These are phyloP conservation scores for Trichoderma breve DNA, from an alignment of 2,329 filamentous ascomycete genomes.

Conservation along the genomic window DNA sequence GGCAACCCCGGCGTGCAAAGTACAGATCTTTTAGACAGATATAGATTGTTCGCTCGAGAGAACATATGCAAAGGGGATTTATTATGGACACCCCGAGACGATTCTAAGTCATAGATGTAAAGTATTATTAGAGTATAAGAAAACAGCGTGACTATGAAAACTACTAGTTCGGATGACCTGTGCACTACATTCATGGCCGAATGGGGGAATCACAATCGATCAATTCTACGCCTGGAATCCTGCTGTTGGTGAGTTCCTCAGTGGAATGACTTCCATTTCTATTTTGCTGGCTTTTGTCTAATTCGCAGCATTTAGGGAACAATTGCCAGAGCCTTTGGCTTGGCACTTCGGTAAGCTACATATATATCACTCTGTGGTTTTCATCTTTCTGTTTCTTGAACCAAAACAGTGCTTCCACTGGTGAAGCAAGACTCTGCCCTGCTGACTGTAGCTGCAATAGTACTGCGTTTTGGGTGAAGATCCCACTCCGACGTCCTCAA, in stretches of 20 bases:
- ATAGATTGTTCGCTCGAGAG: no score
- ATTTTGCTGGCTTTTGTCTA: not conserved
- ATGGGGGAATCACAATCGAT: not conserved
- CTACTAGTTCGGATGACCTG: not conserved
- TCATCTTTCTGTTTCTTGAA: no score
- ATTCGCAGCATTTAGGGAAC: not conserved
- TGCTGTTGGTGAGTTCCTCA: not conserved
- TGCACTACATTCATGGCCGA: not conserved
- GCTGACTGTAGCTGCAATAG: not conserved
- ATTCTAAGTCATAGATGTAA: no score
- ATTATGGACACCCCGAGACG: no score
- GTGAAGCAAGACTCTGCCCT: not conserved
- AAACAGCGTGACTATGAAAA: no score
- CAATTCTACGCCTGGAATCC: not conserved
- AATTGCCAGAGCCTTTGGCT: not conserved
- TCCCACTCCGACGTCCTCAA: not conserved
- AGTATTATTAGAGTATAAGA: no score
- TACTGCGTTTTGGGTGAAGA: not conserved
- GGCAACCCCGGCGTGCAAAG: no score
- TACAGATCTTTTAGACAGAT: no score
- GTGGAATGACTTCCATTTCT: not conserved
- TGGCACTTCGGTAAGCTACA: not conserved
- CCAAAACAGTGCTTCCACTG: not conserved
- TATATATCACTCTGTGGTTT: not conserved
- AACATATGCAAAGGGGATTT: no score